Base-by-base conservation (phyloP, 1,284 basidiomycete genomes). In the Cutaneotrichosporon dermatis region DNA sequence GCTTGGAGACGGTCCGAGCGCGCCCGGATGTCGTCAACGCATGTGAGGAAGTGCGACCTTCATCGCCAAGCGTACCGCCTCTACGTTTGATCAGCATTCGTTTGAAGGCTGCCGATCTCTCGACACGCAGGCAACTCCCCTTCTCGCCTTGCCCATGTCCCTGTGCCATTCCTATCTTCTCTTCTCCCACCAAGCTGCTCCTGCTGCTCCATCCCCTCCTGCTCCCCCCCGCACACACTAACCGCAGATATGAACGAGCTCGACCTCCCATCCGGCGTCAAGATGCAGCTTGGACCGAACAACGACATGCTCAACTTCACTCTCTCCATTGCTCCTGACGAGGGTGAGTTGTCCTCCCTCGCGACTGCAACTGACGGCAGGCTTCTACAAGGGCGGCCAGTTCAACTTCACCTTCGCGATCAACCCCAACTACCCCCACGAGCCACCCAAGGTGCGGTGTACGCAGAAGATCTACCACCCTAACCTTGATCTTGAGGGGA, bases 391-490 rank as follows among this genome's bases (percentile, higher is more conserved):
- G 80, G 90, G 90, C 69, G 96, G 93, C 66, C 82, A 86, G 16
- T 99, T 98, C 82, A 80, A 83, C 60, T 99, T 99, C 81, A 92
- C 89, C 36, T 94, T 99, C 78, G 84, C 84, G 62, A 97, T 99
- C 84, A 96, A 92, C 81, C 87, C 87, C 76, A 98, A 96, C 80
- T 99, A 99, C 79, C 96, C 96, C 48, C 96, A 99, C 78, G 95
- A 99, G 70, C 92, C 95, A 59, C 96, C 96, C 69, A 99, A 97
- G 79, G 96, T 99, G 79, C 94, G 96, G 76, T 98, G 95, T 80
- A 88, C 86, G 57, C 92, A 94, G 76, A 97, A 88, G 94, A 97
- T 99, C 75, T 99, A 99, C 79, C 96, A 99, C 77, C 96, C 96
- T 2, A 99, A 99, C 73, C 87, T 99, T 51, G 95, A 99, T 78